Base-by-base conservation (phyloP, 2,329 filamentous ascomycete species). In the Epichloe baconii region DNA sequence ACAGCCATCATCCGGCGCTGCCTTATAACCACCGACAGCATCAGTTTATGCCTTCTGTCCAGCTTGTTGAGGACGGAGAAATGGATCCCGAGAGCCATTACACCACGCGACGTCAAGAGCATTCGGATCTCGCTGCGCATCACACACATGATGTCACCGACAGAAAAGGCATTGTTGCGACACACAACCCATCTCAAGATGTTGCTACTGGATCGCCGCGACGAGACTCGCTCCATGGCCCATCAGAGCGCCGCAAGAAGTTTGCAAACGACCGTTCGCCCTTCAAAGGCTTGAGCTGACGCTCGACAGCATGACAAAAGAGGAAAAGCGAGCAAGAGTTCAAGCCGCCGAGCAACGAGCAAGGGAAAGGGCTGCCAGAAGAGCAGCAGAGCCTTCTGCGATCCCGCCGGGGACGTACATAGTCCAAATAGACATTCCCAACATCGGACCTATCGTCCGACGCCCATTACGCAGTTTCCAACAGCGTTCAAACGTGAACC, bases 261-360 rank as follows among this genome's bases (percentile, higher is more conserved):
- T 82, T 86, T 68, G 86, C 91, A 61, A 77, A 84, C 52, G 85
- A 94, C 64, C 82, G 86, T 61, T 97, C 91, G 56, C 93, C 94
- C 76, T 98, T 49, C 91, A 98, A 68, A 93, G 85, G 71, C 79
- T 98, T 58, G 91, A 98, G 72, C 80, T 87, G 62, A 93, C 88
- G 61, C 77, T 97, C 62, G 86, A 85, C 66, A 89, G 86, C 68
- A 91, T 96, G 67, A 95, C 86, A 66, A 97, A 96, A 66, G 90
- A 96, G 69, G 90, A 96, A 68, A 94, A 95, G 67, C 79, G 91
- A 56, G 88, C 89, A 8, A 79, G 88, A 45, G 81, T 91, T 4
- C 79, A 89, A 63, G 86, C 91, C 60, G 88, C 88, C 5, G 91
- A 96, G 65, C 76, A 82, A 58, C 78, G 79, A 43, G 78, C 83